Evolutionary conservation across 192 early-diverging fungal species (phyloP).

Genomic region (Coemansia sp.): DNA sequence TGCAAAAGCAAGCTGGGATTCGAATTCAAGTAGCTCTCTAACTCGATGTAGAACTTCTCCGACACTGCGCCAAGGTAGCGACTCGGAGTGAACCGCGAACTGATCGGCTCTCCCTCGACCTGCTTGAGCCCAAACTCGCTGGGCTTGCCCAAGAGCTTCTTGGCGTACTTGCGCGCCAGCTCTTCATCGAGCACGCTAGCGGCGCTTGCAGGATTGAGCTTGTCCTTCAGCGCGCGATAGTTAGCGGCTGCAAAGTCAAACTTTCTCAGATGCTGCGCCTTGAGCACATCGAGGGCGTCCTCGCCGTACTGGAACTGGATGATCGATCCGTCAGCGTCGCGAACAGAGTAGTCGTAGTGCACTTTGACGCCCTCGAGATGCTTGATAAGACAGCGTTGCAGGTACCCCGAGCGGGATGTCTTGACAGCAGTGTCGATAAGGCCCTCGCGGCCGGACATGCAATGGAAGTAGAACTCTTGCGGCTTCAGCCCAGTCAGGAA

Average conservation of each 20-base stretch:
- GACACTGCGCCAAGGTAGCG: slow-evolving; percentile 85
- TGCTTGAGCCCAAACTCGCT: slow-evolving; percentile 31
- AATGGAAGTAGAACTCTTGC: slow-evolving; percentile 88
- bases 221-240: slow-evolving; percentile 73
- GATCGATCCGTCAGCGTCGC: slow-evolving; percentile 91
- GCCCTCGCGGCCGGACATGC: slow-evolving; percentile 99
- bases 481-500: slow-evolving; percentile 99
- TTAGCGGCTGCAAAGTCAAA: slow-evolving; percentile 96
- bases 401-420: slow-evolving; percentile 96
- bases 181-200: slow-evolving; percentile 67
- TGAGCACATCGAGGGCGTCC: slow-evolving; percentile 94
- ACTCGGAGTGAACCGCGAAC: slow-evolving; percentile 78
- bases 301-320: slow-evolving; percentile 99
- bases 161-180: slow-evolving; percentile 71
- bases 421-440: slow-evolving; percentile 99
- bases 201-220: slow-evolving; percentile 73
- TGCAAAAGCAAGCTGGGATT: slow-evolving; percentile 45
- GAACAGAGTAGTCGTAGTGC: slow-evolving; percentile 96
- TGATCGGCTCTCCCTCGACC: slow-evolving; percentile 63
- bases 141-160: slow-evolving; percentile 73
- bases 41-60: slow-evolving; percentile 74
- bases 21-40: slow-evolving; percentile 57
- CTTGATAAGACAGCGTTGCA: slow-evolving; percentile 99
- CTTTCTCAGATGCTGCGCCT: slow-evolving; percentile 84
- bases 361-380: slow-evolving; percentile 94